Evolutionary conservation across 768 basidiomycete genomes (phyloP), one percentile per base, ranked within the genome.

Genomic region (Collybiopsis confluens): DNA sequence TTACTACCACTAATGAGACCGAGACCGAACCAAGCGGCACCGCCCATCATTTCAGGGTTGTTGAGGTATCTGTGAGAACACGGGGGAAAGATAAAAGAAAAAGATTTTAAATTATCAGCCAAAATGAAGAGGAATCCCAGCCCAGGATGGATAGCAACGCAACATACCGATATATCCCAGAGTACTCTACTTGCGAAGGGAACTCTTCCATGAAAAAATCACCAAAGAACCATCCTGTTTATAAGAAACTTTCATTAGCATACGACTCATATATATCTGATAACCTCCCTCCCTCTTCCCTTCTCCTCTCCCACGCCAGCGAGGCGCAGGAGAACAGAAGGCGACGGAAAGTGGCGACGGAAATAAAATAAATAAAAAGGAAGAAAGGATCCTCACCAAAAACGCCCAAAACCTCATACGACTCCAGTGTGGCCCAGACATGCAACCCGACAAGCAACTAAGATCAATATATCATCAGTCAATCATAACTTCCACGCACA

Each of bases 141-240:
- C n/a, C n/a, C n/a, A n/a, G n/a, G n/a, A n/a, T n/a, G n/a, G n/a
- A n/a, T n/a, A n/a, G n/a, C n/a, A n/a, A n/a, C n/a, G n/a, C n/a
- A n/a, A 33, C 30, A 33, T 33, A 93, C 84, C 96, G 85, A 71
- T 96, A 99, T 59, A 99, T 98, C 28, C 97, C 97, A 49, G 93
- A 95, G 66, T 98, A 98, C 55, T 95, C 92, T 8, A 98, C 73
- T 56, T 90, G 83, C 0, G 88, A 73, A 3, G 96, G 92, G 68
- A 91, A 95, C 58, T 93, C 88, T 62, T 96, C 92, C 71, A 95
- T 88, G 76, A 95, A 95, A 72, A 96, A 96, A 70, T 96, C 92
- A 21, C 93, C 94, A 61, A 97, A 99, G 72, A 98, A 95, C 97
- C 97, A 99, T 23, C 97, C 92, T 93, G 54, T 5, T 15, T n/a